Conservation (phyloP, 2,329 filamentous ascomycete species). For the Dothistroma pini region DNA sequence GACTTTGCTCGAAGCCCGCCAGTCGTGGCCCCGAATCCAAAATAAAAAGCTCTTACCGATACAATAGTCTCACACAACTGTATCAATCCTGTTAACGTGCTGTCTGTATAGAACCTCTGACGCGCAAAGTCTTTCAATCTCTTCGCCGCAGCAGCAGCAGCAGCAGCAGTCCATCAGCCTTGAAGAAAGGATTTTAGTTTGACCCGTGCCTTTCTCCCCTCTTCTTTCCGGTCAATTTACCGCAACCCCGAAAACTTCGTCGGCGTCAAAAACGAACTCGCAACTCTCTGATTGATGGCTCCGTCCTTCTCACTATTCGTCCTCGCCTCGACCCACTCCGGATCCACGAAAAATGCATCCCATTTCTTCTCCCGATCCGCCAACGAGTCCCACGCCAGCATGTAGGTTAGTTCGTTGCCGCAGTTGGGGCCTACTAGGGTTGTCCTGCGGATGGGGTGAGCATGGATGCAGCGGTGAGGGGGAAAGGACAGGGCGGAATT, state of each 20-base stretch:
- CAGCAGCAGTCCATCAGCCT: too few relatives aligned
- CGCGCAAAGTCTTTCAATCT: too few relatives aligned
- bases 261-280: constrained; percentile 1
- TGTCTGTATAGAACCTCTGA: too few relatives aligned
- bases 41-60: too few relatives aligned
- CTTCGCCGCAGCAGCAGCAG: too few relatives aligned
- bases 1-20: too few relatives aligned
- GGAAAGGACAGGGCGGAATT: neutral
- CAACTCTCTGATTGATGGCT: neutral
- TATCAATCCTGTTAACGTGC: too few relatives aligned
- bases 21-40: too few relatives aligned
- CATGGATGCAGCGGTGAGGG: neutral
- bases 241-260: neutral
- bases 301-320: neutral
- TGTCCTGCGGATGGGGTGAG: neutral
- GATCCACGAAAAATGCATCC: neutral
- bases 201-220: too few relatives aligned
- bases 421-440: constrained; percentile 1
- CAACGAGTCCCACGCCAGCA: neutral
- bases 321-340: neutral
- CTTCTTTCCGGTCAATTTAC: too few relatives aligned
- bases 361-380: neutral
- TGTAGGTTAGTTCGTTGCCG: neutral
- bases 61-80: too few relatives aligned
- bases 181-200: too few relatives aligned